Conservation (phyloP, 1,284 basidiomycete species). For the Ustilago esculenta region DNA sequence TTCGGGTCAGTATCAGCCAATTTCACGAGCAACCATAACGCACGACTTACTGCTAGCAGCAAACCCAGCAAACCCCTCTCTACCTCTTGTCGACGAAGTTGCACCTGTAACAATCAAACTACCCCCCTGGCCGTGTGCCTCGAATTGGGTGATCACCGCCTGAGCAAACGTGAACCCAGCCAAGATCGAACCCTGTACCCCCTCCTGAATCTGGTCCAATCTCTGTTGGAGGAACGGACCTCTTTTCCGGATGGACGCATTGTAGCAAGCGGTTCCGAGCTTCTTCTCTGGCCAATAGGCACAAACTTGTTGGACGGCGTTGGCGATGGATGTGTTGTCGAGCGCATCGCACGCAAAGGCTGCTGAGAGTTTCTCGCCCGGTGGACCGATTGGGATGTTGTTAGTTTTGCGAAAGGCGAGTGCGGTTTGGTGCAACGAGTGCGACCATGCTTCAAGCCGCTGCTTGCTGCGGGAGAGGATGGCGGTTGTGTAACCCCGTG, state of each 20-base stretch:
- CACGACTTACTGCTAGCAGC: conserved; percentile 42
- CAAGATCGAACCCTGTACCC: conserved; percentile 44
- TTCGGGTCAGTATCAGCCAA: too few relatives aligned
- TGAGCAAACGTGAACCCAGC: conserved; percentile 55
- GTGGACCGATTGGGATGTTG: background rate
- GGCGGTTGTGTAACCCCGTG: conserved; percentile 51
- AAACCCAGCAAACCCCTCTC: conserved; percentile 56
- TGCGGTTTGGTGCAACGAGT: conserved; percentile 23
- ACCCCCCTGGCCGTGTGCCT: conserved; percentile 34
- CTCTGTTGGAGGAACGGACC: conserved; percentile 44
- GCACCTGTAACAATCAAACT: conserved; percentile 56
- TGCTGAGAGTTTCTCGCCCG: conserved; percentile 14
- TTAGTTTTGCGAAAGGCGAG: conserved; percentile 10
- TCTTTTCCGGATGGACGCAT: conserved; percentile 49
- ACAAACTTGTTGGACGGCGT: conserved; percentile 20
- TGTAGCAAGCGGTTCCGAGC: conserved; percentile 56
- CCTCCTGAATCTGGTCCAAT: conserved; percentile 35
- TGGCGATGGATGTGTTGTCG: conserved; percentile 25
- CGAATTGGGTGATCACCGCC: conserved; percentile 30
- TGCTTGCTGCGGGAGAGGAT: conserved; percentile 48
- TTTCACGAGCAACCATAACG: too few relatives aligned
- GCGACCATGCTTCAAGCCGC: conserved; percentile 44
- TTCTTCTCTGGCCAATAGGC: conserved; percentile 37
- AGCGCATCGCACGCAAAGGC: conserved; percentile 57
- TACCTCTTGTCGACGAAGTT: conserved; percentile 45